Evolutionary conservation across 2,329 filamentous ascomycete genomes (phyloP), one percentile per base, ranked within the genome.

Genomic region (Neobulgaria alba): DNA sequence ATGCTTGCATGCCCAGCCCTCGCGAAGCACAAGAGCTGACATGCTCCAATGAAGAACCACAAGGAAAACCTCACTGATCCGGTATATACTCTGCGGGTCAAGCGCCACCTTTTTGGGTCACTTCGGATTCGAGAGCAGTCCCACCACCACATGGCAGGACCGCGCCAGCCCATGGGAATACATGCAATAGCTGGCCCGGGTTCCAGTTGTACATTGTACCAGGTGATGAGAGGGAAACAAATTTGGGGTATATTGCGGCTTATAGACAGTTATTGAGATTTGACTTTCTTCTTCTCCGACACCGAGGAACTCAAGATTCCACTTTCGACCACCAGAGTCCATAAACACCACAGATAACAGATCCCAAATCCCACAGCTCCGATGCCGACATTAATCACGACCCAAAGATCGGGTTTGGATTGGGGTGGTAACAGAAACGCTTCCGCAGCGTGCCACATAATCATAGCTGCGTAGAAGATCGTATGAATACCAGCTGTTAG

Each of bases 321-420:
- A 56, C 79, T 82, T 53, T 82, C 77, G 14, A 66, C 58, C 2
- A 77, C 55, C 43, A 77, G 51, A 49, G 76, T 82, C 73, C 78
- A 82, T 47, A 92, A 63, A 61, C 89, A 95, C 92, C 92, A 98
- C 5, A 92, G 57, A 61, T 95, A 96, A 62, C 88, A 93, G 23
- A 94, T 65, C 0, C 75, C 75, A 60, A 96, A 98, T 0, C 87
- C 92, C 3, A 76, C 80, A 16, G 85, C 85, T 5, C 92, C 92
- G 16, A 96, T 64, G 14, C 87, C 78, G 7, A 92, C 88, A 56
- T 98, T 98, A 10, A 79, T 73, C 2, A 98, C 89, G 3, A 93
- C 81, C 90, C 90, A 98, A 1, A 98, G 66, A 65, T 98, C 92
- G 0, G 92, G 92, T 63, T 94, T 95, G 43, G 73, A 71, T 0